Percentiles rank a stretch among this genome's conserved stretches.
Conservation (phyloP, 225 moss, liverwort and hornwort species). For the Ulota crispa region DNA sequence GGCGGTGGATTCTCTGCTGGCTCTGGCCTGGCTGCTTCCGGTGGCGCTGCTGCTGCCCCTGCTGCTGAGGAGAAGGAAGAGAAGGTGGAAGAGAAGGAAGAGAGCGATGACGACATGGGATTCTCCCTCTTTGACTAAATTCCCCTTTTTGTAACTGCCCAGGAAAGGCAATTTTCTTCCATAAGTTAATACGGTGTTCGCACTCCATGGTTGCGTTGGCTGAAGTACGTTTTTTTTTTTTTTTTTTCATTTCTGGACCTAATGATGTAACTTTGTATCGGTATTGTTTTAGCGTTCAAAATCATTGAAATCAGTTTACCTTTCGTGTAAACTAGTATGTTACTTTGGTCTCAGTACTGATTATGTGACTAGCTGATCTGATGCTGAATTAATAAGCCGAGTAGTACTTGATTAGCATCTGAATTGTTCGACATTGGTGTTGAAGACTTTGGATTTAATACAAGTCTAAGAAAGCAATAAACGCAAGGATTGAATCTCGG, state of each 20-base stretch:
- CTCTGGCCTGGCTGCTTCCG: conserved; percentile 34
- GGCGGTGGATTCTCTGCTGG: conserved; percentile 39
- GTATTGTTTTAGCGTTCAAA: background rate
- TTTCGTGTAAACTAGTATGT: background rate
- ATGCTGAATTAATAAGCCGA: background rate
- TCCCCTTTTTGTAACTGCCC: conserved; percentile 6
- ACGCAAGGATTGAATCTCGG: background rate
- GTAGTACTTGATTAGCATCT: background rate
- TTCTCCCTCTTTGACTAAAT: conserved; percentile 68
- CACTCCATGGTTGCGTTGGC: background rate
- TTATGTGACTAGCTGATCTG: background rate
- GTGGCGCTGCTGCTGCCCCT: conserved; percentile 37
- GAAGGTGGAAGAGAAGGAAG: conserved; percentile 78
- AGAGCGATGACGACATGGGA: conserved; percentile 93
- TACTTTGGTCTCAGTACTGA: background rate
- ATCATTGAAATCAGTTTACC: background rate
- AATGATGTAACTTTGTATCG: background rate
- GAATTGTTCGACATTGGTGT: background rate
- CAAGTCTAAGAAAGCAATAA: too few species aligned
- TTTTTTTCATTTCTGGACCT: background rate
- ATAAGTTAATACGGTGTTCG: conserved; percentile 16
- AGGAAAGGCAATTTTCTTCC: conserved; percentile 28
- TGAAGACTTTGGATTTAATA: too few species aligned
- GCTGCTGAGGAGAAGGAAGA: conserved; percentile 50
- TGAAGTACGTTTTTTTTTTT: background rate